Evolutionary conservation across 768 basidiomycete genomes (phyloP).

Genomic region (Rhodosporidiobolus sp.): DNA sequence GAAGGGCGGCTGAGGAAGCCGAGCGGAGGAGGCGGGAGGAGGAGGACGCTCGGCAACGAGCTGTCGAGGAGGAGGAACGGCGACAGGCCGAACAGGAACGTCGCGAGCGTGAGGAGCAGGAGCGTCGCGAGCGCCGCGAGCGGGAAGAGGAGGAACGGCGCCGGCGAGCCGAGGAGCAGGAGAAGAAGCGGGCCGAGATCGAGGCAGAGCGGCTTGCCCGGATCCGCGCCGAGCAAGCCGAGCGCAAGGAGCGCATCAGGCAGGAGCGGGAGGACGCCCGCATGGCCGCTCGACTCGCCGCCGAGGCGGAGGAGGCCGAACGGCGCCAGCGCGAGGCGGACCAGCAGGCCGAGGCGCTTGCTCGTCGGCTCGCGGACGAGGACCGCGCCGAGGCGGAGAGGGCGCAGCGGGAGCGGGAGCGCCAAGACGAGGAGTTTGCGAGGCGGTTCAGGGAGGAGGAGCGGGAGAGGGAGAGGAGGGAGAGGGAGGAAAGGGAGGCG

Average conservation of each 20-base stretch:
- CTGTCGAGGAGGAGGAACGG: not conserved
- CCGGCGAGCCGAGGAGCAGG: not conserved
- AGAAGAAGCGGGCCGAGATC: not conserved
- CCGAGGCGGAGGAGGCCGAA: slow-evolving; percentile 18
- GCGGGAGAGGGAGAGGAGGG: not conserved
- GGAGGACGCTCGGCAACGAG: not conserved
- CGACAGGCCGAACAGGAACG: not conserved
- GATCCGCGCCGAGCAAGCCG: slow-evolving; percentile 7
- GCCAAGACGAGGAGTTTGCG: slow-evolving; percentile 24
- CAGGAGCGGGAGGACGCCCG: slow-evolving; percentile 28
- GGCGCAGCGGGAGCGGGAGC: slow-evolving; percentile 4
- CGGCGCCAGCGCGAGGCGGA: not conserved
- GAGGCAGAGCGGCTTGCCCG: slow-evolving; percentile 8
- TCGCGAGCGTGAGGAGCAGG: not conserved
- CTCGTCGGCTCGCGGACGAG: slow-evolving; percentile 5
- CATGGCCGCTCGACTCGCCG: slow-evolving; percentile 7
- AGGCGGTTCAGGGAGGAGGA: slow-evolving; percentile 26
- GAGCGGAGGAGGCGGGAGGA: not conserved
- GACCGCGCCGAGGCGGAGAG: slow-evolving; percentile 4
- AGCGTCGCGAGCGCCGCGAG: not conserved
- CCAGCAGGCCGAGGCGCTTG: slow-evolving; percentile 10
- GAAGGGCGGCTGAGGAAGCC: not conserved
- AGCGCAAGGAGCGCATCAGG: not conserved
- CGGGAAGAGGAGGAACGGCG: not conserved
- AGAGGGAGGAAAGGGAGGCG: slow-evolving; percentile 7